Evolutionary conservation across 1,139 yeast species (phyloP), one percentile per base, ranked within the genome.

Genomic region (Taphrina flavorubra): DNA sequence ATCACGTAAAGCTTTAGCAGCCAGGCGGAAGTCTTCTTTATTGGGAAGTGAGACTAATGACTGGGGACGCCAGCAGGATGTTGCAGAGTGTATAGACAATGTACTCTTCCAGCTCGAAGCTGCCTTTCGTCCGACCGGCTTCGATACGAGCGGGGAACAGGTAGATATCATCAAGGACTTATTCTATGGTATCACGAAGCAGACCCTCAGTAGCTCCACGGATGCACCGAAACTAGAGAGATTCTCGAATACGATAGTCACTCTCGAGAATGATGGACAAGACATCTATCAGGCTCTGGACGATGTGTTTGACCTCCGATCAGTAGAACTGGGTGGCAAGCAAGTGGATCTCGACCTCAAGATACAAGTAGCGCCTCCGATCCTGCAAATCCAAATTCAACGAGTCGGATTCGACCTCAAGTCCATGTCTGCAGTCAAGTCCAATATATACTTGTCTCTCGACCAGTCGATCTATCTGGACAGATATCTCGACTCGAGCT

Each of bases 41-140:
- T 70, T 71, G 65, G 68, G 60, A 25, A 16, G 61, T 8, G 55
- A 63, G 31, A 53, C 60, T 8, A 55, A 37, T 44, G 67, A 63
- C 25, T 63, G 72, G 72, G 97, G 97, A 1, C 83, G 96, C 73
- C 99, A 94, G 77, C 99, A 94, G 77, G 99, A 94, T 80, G 98
- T 94, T 18, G 91, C 97, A 0, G 99, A 94, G 77, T 92, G 98
- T 78, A 92, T 94, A 74, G 97, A 92, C 69, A 94, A 94, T 77
- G 97, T 94, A 4, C 82, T 92, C n/a, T 90, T 88, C 72, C 98
- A 92, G 77, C 81, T 92, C 40, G 97, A 92, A 76, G 90, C 96
- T n/a, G 96, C 97, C 0, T 82, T 89, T 71, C 86, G 85, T 61
- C 96, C 97, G 0, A 81, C 81, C 14, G 77, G 77, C 1, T 90